Evolutionary conservation across 148 eudicot genomes (phyloP), one percentile per base, ranked within the genome.

Genomic region (Silene conica): DNA sequence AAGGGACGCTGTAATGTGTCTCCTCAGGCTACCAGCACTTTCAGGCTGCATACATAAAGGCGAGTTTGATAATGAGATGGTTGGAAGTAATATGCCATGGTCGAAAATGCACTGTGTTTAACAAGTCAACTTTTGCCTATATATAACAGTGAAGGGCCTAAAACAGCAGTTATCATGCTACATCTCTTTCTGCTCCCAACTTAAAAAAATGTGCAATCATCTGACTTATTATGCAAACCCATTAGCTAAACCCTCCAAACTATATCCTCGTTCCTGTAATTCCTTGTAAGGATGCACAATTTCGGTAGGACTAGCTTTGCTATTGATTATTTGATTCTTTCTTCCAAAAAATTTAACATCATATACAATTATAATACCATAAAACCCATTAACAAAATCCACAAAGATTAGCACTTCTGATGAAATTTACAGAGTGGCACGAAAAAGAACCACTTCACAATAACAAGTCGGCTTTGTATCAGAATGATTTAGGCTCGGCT

Each of bases 1-100:
- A 21, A 90, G 76, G 34, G 93, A 84, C 64, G 93, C 88, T 25
- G 86, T 89, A 76, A 87, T 84, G 57, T 90, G 96, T 75, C 90
- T 83, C 81, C 94, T 85, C 83, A 92, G 84, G 78, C 88, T 88
- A 73, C 86, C 66, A 34, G 94, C 85, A 74, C 87, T 89, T 45
- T 81, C 89, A 2, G 96, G 93, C 95, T 93, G 97, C 66, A 20
- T 38, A 28, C 31, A 28, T 28, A 28, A 28, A 28, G 31, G 31
- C 2, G 31, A 1, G 31, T 28, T 28, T n/a, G n/a, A n/a, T n/a
- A n/a, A n/a, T n/a, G n/a, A n/a, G 3, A 3, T 28, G 31, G 31
- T 28, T 28, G 31, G 31, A 28, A 1, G 31, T 28, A 3, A 28
- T 28, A 28, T 28, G 31, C 31, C 31, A 3, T 28, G 31, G 31